Conservation (phyloP, 805 yeast genomes). For the Sugiyamaella marilandica region DNA sequence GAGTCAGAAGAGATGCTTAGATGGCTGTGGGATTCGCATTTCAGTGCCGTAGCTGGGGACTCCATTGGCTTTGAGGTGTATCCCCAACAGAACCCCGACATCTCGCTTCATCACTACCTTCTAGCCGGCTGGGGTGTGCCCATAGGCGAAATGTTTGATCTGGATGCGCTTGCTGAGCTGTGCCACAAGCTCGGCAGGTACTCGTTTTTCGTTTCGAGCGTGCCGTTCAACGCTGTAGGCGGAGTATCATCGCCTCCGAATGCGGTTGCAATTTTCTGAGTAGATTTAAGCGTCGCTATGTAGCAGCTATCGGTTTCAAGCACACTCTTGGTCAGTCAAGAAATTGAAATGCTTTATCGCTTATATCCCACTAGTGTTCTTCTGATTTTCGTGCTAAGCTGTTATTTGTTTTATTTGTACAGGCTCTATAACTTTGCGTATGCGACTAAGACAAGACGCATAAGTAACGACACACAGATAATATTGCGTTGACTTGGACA, state of each 20-base stretch:
- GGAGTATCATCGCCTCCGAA: conserved; percentile 38
- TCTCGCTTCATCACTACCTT: conserved; percentile 14
- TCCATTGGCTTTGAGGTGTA: conserved; percentile 29
- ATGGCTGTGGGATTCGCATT: conserved; percentile 29
- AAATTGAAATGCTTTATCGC: no score
- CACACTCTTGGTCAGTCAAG: no score
- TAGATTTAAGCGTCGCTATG: background rate
- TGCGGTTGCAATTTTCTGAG: conserved; percentile 39
- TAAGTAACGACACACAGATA: no score
- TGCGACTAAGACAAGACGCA: no score
- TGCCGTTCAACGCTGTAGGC: conserved; percentile 34
- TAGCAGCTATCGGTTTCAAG: no score
- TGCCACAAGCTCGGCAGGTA: conserved; percentile 27
- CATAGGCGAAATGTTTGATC: conserved; percentile 34
- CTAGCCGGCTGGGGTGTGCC: conserved; percentile 35
- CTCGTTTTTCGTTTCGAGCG: conserved; percentile 32
- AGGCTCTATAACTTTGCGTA: no score
- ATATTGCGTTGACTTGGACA: no score
- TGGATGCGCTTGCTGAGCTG: conserved; percentile 29
- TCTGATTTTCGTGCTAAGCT: no score
- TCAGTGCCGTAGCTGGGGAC: conserved; percentile 30
- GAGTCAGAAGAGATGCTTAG: conserved; percentile 25
- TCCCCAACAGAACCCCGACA: conserved; percentile 14
- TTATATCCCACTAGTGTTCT: no score
- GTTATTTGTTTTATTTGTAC: no score